Base-by-base conservation (phyloP, 148 eudicot genomes). In the Oxyria digyna region DNA sequence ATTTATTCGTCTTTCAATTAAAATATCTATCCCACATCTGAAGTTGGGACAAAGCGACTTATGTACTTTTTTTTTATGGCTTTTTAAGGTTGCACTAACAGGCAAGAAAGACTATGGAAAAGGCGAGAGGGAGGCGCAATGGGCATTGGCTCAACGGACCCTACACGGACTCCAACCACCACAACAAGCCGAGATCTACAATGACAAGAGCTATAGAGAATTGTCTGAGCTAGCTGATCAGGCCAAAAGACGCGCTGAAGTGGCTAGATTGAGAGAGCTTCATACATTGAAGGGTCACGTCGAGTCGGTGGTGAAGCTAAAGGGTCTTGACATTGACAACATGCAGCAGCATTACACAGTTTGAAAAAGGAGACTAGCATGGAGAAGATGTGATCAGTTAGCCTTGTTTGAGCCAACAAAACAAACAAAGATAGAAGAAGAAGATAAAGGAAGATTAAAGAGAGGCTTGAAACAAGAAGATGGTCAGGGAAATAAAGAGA, bases 121-220 rank as follows among this genome's bases (percentile, higher is more conserved):
- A 54, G 90, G 90, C 8, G 90, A 88, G 52, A 82, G 95, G 77
- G 95, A 88, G 71, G 95, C 95, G 2, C 91, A 88, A 71, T 88
- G 91, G 95, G 91, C 91, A 46, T 21, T 76, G 75, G 85, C 88
- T 57, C 95, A 88, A 75, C 81, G 95, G 33, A 84, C 95, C 15
- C 79, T 88, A 32, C 95, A 86, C 24, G 89, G 91, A n/a, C 91
- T 88, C 48, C 85, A 82, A 4, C 70, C 86, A 29, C 79, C 85
- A 50, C 81, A 80, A 4, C 13, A 76, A 10, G 2, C 76, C 0
- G 85, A 88, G 3, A 12, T 79, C 2, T 78, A 79, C 27, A 65
- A 67, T 20, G 91, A 88, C 43, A 86, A 86, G 70, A 84, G 69
- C 79, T 88, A 85, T 74, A 62, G 84, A 9, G 95, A 88, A 67